Evolutionary conservation across 768 basidiomycete species (phyloP).

Genomic region (Favolaschia claudopus): DNA sequence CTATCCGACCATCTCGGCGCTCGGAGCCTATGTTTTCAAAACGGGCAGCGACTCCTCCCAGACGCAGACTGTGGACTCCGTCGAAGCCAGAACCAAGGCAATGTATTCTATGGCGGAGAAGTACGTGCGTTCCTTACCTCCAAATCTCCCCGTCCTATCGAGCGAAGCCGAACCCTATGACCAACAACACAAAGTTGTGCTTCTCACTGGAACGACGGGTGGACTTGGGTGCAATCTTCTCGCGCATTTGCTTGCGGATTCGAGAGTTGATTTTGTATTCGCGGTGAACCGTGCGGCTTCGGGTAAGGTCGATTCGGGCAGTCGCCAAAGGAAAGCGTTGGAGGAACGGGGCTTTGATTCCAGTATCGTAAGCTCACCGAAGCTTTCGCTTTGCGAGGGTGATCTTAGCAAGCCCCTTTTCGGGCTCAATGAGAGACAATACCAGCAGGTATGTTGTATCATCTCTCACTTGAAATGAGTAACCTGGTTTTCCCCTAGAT

Average conservation of each 20-base stretch:
- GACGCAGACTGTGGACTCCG: not conserved
- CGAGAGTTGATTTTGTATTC: slow-evolving; percentile 31
- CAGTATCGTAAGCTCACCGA: slow-evolving; percentile 34
- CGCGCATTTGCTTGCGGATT: slow-evolving; percentile 25
- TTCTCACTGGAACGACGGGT: slow-evolving; percentile 46
- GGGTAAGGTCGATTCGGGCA: slow-evolving; percentile 23
- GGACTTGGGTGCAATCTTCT: slow-evolving; percentile 41
- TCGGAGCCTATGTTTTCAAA: slow-evolving; percentile 12
- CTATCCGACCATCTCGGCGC: slow-evolving; percentile 40
- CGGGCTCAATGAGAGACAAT: slow-evolving; percentile 34
- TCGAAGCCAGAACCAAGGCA: not conserved
- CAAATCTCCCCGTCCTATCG: slow-evolving; percentile 18
- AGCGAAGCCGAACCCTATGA: not conserved
- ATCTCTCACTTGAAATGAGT: not conserved
- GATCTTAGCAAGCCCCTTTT: slow-evolving; percentile 31
- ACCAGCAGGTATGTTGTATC: slow-evolving; percentile 8
- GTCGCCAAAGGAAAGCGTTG: slow-evolving; percentile 37
- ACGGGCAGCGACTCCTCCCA: slow-evolving; percentile 12
- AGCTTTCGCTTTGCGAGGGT: slow-evolving; percentile 41
- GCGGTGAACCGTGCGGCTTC: slow-evolving; percentile 36
- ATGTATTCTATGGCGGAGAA: slow-evolving; percentile 25
- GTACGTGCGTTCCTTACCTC: not conserved
- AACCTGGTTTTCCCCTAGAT: slow-evolving; percentile 25
- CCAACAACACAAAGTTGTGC: slow-evolving; percentile 26
- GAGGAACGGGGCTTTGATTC: slow-evolving; percentile 40